Conservation (phyloP, 257 asterid genomes). For the Ajuga chamaepitys region DNA sequence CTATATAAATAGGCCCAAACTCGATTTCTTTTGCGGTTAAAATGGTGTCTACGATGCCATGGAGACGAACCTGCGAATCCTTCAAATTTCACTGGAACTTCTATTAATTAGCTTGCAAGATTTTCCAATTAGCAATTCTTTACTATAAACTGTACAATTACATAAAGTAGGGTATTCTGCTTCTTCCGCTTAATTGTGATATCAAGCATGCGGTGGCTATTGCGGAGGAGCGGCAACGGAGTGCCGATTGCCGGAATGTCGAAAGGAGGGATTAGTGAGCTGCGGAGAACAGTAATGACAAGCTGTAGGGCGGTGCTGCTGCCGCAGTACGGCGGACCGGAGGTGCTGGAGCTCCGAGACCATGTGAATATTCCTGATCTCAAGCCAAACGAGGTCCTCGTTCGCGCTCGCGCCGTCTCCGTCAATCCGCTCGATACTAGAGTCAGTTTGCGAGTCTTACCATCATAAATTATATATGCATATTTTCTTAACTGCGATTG, state of each 20-base stretch:
- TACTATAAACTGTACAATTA: no score
- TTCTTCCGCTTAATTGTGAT: neutral
- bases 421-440: constrained; percentile 90
- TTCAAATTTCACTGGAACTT: no score
- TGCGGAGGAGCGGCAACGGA: constrained; percentile 27
- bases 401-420: constrained; percentile 93
- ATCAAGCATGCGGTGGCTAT: constrained; percentile 45
- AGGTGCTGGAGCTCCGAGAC: constrained; percentile 66
- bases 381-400: constrained; percentile 85
- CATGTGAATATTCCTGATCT: constrained; percentile 72
- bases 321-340: constrained; percentile 92
- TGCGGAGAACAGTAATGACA: constrained; percentile 40
- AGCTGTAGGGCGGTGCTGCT: constrained; percentile 79
- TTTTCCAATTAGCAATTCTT: no score
- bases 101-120: no score
- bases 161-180: no score
- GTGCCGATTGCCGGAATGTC: constrained; percentile 19
- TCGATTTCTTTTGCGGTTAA: no score
- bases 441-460: constrained; percentile 32
- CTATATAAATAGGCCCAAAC: no score
- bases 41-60: no score
- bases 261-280: constrained; percentile 26
- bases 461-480: neutral
- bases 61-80: no score
- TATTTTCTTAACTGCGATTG: neutral